phyloP scores from a whole-genome alignment of 139 green algal genomes.

The Coelastrella sp. region DNA sequence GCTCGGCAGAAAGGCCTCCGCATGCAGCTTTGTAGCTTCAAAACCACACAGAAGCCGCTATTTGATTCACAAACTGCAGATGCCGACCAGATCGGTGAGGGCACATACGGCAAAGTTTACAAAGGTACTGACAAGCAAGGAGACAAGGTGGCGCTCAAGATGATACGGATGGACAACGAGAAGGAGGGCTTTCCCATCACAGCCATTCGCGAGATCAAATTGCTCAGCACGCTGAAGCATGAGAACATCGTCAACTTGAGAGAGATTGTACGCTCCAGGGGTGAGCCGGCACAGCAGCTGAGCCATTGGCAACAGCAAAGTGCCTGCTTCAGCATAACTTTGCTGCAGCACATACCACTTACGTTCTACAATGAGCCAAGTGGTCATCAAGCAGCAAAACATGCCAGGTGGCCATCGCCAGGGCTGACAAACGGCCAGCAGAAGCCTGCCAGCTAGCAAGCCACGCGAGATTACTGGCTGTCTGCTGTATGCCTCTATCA shows the following conservation, averaged over 20 bases:
- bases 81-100: constrained; percentile 82
- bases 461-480: too few relatives aligned
- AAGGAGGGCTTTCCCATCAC: constrained; percentile 99
- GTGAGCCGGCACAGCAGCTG: constrained; percentile 44
- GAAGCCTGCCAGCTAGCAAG: too few relatives aligned
- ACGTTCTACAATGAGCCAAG: too few relatives aligned
- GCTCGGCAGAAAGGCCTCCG: not conserved
- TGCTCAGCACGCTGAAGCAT: constrained; percentile 90
- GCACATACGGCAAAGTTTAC: constrained; percentile 80
- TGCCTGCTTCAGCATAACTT: too few relatives aligned
- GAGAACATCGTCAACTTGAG: constrained; percentile 96
- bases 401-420: too few relatives aligned
- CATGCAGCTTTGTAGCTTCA: not conserved
- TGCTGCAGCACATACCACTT: too few relatives aligned
- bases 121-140: constrained; percentile 55
- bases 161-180: constrained; percentile 99
- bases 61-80: constrained; percentile 1
- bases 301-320: not conserved
- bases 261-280: constrained; percentile 94
- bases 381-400: too few relatives aligned
- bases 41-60: not conserved
- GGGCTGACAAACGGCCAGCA: too few relatives aligned
- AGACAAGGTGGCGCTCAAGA: constrained; percentile 94
- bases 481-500: too few relatives aligned
- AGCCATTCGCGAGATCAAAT: constrained; percentile 98